Percentiles rank a stretch among this genome's conserved stretches.
Evolutionary conservation across 192 early-diverging fungal genomes (phyloP).

Genomic region (Gonapodya sp.): DNA sequence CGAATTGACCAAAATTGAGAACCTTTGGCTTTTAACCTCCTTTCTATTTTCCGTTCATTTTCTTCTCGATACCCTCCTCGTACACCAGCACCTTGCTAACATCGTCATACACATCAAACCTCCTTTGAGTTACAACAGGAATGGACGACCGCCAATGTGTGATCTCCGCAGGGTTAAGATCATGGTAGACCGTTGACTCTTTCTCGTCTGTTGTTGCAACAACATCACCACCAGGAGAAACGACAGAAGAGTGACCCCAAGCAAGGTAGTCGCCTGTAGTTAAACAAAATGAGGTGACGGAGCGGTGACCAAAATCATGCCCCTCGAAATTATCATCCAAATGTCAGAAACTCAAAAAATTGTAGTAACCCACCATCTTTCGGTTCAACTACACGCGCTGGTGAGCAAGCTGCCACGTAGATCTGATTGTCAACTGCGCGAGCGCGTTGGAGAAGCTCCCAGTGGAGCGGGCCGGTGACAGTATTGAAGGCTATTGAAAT

Average conservation of each 20-base stretch:
- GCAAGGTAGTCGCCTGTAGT: constrained; percentile 64
- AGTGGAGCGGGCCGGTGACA: constrained; percentile 83
- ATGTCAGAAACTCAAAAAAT: no score
- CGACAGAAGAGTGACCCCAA: constrained; percentile 89
- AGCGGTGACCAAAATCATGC: neutral
- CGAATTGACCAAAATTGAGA: no score
- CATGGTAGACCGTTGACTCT: constrained; percentile 73
- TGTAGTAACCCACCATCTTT: neutral
- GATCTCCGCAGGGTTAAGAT: constrained; percentile 55
- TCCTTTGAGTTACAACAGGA: constrained; percentile 68
- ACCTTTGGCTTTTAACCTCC: no score
- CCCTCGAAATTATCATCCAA: no score
- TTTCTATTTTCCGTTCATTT: no score
- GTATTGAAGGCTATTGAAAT: constrained; percentile 68
- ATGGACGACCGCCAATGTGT: constrained; percentile 57
- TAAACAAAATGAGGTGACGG: neutral
- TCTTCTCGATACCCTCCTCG: no score
- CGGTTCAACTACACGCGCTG: constrained; percentile 49
- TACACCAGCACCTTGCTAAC: constrained; percentile 25
- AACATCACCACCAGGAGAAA: constrained; percentile 71
- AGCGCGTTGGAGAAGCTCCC: constrained; percentile 79
- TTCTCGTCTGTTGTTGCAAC: constrained; percentile 62
- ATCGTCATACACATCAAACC: constrained; percentile 86
- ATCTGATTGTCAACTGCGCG: constrained; percentile 91
- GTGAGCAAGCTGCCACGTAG: constrained; percentile 91